Percentiles rank a stretch among this genome's conserved stretches.
These are phyloP conservation scores for Thymus mandschuricus DNA, from an alignment of 257 asterid genomes.

Conservation along the genomic window DNA sequence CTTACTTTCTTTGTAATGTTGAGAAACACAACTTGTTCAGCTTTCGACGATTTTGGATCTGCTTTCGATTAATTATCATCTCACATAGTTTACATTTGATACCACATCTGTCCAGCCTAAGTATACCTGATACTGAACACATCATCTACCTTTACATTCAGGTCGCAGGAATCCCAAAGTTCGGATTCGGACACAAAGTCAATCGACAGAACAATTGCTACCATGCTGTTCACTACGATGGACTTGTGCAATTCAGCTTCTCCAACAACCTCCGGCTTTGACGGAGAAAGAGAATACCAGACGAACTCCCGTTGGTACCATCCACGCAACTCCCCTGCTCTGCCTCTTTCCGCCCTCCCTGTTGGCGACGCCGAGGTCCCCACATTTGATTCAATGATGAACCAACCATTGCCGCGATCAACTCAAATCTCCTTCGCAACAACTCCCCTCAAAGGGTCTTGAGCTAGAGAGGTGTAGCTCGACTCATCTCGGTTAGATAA, in stretches of 20 bases:
- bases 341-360: constrained; percentile 5
- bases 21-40: too few species aligned
- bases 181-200: constrained; percentile 32
- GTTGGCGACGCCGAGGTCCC: constrained; percentile 44
- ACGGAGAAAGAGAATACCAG: constrained; percentile 11
- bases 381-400: constrained; percentile 7
- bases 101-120: neutral
- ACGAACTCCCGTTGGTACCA: constrained; percentile 10
- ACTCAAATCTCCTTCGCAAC: neutral
- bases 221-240: constrained; percentile 43
- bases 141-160: constrained; percentile 21
- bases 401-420: neutral
- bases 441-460: neutral
- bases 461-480: neutral
- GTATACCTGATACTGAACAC: constrained; percentile 7
- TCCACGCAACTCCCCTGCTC: constrained; percentile 9
- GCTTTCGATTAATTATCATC: too few species aligned
- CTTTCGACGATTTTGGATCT: too few species aligned
- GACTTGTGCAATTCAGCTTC: constrained; percentile 17
- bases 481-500: neutral
- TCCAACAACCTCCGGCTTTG: constrained; percentile 18
- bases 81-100: neutral
- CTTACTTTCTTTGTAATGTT: too few species aligned
- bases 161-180: constrained; percentile 28
- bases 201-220: constrained; percentile 56